Percentiles rank a stretch among this genome's conserved stretches.
Conservation (phyloP, 2,329 filamentous ascomycete species). For the Ceratocystiopsis minuta region DNA sequence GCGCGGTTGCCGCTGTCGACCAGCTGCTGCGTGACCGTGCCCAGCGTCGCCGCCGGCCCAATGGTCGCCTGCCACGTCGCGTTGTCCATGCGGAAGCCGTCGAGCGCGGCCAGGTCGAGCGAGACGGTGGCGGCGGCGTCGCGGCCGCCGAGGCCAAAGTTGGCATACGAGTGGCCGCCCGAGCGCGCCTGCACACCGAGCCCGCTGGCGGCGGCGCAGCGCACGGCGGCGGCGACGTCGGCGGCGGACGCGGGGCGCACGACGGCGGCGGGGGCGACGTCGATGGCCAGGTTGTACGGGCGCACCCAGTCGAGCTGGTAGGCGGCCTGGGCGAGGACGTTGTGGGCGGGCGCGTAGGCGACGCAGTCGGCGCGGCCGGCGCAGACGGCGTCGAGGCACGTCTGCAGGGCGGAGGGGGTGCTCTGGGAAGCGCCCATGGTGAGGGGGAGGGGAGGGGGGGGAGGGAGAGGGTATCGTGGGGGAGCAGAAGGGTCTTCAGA, state of each 20-base stretch:
- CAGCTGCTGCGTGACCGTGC: slow-evolving; percentile 30
- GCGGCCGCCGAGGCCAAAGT: slow-evolving; percentile 27
- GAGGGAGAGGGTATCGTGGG: no score
- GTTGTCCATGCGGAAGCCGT: slow-evolving; percentile 33
- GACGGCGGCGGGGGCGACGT: slow-evolving; percentile 34
- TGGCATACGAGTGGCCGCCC: slow-evolving; percentile 45
- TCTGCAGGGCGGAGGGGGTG: slow-evolving; percentile 1
- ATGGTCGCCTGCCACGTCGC: slow-evolving; percentile 34
- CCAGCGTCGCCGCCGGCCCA: slow-evolving; percentile 33
- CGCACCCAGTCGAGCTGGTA: slow-evolving; percentile 32
- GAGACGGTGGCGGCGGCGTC: slow-evolving; percentile 34
- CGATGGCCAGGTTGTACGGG: slow-evolving; percentile 30
- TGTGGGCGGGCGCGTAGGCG: slow-evolving; percentile 22
- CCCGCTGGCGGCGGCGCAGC: slow-evolving; percentile 31
- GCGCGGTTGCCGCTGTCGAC: slow-evolving; percentile 35
- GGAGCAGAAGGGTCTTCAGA: no score
- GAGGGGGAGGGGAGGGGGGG: not conserved
- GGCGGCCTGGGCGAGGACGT: slow-evolving; percentile 7
- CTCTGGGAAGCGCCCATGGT: slow-evolving; percentile 2
- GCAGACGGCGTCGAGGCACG: slow-evolving; percentile 29
- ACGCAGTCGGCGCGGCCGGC: slow-evolving; percentile 26
- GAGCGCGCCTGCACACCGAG: slow-evolving; percentile 43
- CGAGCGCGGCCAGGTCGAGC: slow-evolving; percentile 31
- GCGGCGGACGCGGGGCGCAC: slow-evolving; percentile 32
- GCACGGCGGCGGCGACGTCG: slow-evolving; percentile 38